These are phyloP conservation scores for Groenewaldozyma sp. DNA, from an alignment of 1,139 yeast genomes.

Conservation along the genomic window DNA sequence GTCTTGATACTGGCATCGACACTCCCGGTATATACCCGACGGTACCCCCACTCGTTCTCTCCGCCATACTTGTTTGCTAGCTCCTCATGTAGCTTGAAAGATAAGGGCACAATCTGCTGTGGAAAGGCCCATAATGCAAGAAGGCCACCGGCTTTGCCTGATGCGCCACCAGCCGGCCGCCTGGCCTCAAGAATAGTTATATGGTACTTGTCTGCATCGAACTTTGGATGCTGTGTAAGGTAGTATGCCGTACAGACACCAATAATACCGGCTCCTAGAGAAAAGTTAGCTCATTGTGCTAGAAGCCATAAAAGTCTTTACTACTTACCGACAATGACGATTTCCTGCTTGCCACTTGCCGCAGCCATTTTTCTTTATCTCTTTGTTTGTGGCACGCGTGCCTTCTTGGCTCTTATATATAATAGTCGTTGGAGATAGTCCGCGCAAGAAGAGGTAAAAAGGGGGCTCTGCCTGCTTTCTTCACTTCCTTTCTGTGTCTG, in stretches of 20 bases:
- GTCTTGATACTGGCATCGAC: conserved; percentile 64
- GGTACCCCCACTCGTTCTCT: conserved; percentile 81
- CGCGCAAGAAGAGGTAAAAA: too few species aligned
- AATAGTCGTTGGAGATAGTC: too few species aligned
- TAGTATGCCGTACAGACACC: conserved; percentile 95
- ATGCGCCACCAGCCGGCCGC: conserved; percentile 94
- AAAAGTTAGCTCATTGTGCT: neutral
- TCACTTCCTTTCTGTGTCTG: too few species aligned
- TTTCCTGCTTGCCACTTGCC: conserved; percentile 22
- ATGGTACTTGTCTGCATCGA: conserved; percentile 60
- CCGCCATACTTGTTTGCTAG: conserved; percentile 74
- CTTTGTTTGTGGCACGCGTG: too few species aligned
- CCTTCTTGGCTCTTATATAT: too few species aligned
- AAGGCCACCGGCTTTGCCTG: conserved; percentile 96
- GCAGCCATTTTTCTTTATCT: too few species aligned
- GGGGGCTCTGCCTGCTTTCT: too few species aligned
- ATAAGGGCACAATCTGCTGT: conserved; percentile 81
- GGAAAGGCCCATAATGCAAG: conserved; percentile 97
- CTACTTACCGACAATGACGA: conserved; percentile 31
- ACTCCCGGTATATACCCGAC: conserved; percentile 78
- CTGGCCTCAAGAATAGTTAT: conserved; percentile 86
- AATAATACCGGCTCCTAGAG: conserved; percentile 80
- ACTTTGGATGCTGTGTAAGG: conserved; percentile 72
- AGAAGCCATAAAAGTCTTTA: neutral
- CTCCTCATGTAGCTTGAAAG: conserved; percentile 79